Conservation (phyloP, 192 early-diverging fungal genomes). For the Endogone sp. region DNA sequence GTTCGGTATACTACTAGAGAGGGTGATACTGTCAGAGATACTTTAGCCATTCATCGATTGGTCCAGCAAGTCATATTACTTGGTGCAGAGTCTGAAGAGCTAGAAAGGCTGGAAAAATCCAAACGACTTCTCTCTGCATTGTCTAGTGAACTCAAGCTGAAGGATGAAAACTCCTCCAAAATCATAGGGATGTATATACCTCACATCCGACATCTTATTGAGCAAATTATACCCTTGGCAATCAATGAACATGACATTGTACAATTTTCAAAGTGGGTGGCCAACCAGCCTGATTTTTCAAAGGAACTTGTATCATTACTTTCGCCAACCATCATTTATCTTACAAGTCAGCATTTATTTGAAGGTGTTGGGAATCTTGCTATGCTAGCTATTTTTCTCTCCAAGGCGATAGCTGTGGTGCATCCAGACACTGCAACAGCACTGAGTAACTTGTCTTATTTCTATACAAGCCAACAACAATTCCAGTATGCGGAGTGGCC, state of each 20-base stretch:
- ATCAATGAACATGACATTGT: background rate
- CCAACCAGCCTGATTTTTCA: background rate
- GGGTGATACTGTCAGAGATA: background rate
- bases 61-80: background rate
- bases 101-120: background rate
- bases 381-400: background rate
- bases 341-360: background rate
- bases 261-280: background rate
- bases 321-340: background rate
- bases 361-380: background rate
- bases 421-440: background rate
- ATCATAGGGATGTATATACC: background rate
- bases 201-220: background rate
- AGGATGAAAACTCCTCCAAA: too few species aligned
- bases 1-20: background rate
- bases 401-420: background rate
- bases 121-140: background rate
- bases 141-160: background rate
- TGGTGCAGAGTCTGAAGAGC: background rate
- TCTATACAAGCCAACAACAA: background rate
- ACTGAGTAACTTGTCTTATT: background rate
- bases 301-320: background rate
- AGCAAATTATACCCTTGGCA: background rate
- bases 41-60: background rate
- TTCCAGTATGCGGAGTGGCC: background rate